Base-by-base conservation (phyloP, 352 stramenopile genomes). In the Phytophthora aleatoria region DNA sequence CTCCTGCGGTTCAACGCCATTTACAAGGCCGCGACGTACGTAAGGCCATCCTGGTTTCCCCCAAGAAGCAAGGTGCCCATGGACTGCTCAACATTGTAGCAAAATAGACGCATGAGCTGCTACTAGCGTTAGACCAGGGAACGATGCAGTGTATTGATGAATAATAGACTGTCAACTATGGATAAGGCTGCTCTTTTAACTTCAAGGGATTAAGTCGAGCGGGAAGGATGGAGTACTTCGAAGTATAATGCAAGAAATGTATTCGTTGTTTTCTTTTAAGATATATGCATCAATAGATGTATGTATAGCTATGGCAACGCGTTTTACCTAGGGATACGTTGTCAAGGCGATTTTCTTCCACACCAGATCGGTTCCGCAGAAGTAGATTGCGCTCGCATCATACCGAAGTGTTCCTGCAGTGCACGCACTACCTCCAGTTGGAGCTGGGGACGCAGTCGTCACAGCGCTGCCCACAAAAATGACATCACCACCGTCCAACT, bases 11-110 rank as follows among this genome's bases (percentile, higher is more conserved):
- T 36, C 83, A 91, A 54, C 86, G 85, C 59, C 83, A 93, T 57
- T 51, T 95, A 24, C 70, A 85, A 36, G 84, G 79, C 57, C 83
- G 85, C 41, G 64, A 67, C 3, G 76, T 95, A 51, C 74, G 77
- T 58, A 91, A 91, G 64, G 79, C 82, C 39, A 91, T 95, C 50
- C 71, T 93, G 41, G 83, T 95, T 58, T 65, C 81, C n/a, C 85
- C 86, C 11, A 91, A 92, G 64, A 93, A 92, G 51, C 84, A 91
- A 56, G 86, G 86, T 3, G 67, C 72, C 16, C 86, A 95, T 50
- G 77, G 83, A 16, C 69, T 93, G 13, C 64, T 95, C 39, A 95
- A 95, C 65, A 93, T 95, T 73, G 83, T 93, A 27, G 74, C 68
- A 47, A 69, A 71, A 47, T 87, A 71, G 57, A 60, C 24, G 60